These are phyloP conservation scores for Phytophthora fragariaefolia DNA, from an alignment of 352 stramenopile species.

Conservation along the genomic window DNA sequence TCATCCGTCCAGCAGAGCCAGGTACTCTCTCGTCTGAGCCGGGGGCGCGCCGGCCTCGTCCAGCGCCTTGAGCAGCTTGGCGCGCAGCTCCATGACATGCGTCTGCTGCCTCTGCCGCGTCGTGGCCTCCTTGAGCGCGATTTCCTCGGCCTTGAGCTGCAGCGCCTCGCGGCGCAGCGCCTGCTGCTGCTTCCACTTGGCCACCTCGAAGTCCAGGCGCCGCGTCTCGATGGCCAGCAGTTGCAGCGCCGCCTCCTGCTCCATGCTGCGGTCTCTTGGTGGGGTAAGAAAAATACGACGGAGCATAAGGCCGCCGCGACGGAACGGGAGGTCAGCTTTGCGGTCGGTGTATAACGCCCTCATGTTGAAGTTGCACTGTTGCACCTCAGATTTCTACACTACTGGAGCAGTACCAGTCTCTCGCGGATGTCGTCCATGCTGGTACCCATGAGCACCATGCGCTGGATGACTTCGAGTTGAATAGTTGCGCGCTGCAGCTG, in stretches of 20 bases:
- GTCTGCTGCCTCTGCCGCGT: slow-evolving; percentile 30
- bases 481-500: slow-evolving; percentile 22
- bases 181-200: slow-evolving; percentile 40
- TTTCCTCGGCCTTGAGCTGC: slow-evolving; percentile 37
- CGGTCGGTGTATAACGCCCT: not conserved
- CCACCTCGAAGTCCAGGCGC: slow-evolving; percentile 33
- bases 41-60: slow-evolving; percentile 18
- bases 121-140: slow-evolving; percentile 28
- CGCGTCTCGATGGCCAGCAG: slow-evolving; percentile 27
- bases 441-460: slow-evolving; percentile 18
- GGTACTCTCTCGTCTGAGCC: slow-evolving; percentile 16
- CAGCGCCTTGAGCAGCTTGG: slow-evolving; percentile 27
- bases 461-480: slow-evolving; percentile 24
- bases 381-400: not conserved
- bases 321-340: not conserved
- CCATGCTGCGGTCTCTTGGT: not conserved
- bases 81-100: slow-evolving; percentile 32
- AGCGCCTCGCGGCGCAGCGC: slow-evolving; percentile 21
- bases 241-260: slow-evolving; percentile 19
- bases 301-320: not conserved
- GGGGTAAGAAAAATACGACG: not conserved
- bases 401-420: slow-evolving; percentile 13
- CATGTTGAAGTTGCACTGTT: not conserved
- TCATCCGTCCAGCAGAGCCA: slow-evolving; percentile 32
- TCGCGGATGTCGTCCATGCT: slow-evolving; percentile 13